Evolutionary conservation across 352 stramenopile species (phyloP), one percentile per base, ranked within the genome.

Genomic region (Phytophthora sp.): DNA sequence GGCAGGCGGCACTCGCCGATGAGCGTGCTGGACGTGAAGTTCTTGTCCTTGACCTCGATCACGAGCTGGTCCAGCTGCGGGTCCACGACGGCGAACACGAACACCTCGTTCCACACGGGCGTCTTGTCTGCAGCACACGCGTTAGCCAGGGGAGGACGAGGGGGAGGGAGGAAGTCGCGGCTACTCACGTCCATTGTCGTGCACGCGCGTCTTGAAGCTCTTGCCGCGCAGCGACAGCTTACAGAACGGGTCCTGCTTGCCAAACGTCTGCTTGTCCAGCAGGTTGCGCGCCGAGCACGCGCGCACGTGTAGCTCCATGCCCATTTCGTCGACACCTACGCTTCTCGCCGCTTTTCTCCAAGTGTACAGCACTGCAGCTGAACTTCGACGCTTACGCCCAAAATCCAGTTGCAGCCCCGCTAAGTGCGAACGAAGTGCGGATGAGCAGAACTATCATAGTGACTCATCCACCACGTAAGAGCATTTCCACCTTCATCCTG

Each of bases 31-130:
- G 79, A 68, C 15, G 82, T 91, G 45, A 92, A 91, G 61, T 92
- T 95, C 66, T 91, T 91, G 78, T 95, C 84, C 67, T 92, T 91
- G 57, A 95, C 82, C 50, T 92, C 66, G 34, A 95, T 72, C 38
- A 79, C 57, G 52, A 95, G 61, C 66, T 92, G 79, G 50, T 92
- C 84, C 37, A 89, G 62, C 60, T 95, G 81, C 38, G 82, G 69
- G 54, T 93, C 82, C 44, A 79, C 71, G n/a, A 89, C 77, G 5
- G 86, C 34, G 51, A 95, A 92, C 30, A 88, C 76, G 51, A 95
- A 95, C 53, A 85, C 80, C 55, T 95, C 82, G 56, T 95, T 91
- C 86, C 86, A 95, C 23, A 88, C 76, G 2, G 86, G 86, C 42
- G 83, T 79, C 35, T 79, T 82, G 45, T 92, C 82, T 91, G 42